Conservation (phyloP, 352 stramenopile species). For the Pythium graminicola region DNA sequence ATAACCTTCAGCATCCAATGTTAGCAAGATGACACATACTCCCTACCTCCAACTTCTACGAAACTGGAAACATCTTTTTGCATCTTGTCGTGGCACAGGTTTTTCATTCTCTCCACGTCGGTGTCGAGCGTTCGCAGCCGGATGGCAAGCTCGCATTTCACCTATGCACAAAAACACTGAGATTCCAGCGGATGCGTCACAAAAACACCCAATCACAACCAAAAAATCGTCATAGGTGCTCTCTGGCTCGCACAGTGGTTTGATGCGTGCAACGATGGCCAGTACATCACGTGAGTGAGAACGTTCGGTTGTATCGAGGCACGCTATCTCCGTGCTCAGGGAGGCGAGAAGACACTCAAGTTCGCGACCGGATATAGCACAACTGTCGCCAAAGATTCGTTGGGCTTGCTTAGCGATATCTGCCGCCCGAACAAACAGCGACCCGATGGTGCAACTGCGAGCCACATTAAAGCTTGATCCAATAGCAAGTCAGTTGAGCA, state of each 20-base stretch:
- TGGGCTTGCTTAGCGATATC: slow-evolving; percentile 43
- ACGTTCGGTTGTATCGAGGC: slow-evolving; percentile 41
- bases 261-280: slow-evolving; percentile 35
- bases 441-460: slow-evolving; percentile 41
- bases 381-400: slow-evolving; percentile 35
- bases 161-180: slow-evolving; percentile 19
- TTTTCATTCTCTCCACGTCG: slow-evolving; percentile 43
- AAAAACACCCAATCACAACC: slow-evolving; percentile 11
- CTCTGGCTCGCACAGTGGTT: slow-evolving; percentile 13
- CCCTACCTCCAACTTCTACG: slow-evolving; percentile 47
- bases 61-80: slow-evolving; percentile 28
- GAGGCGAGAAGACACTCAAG: slow-evolving; percentile 51
- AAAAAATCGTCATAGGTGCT: slow-evolving; percentile 29
- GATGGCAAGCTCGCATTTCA: slow-evolving; percentile 40
- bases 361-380: slow-evolving; percentile 28
- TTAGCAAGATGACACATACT: background rate
- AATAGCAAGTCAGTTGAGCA: no score
- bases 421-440: slow-evolving; percentile 51
- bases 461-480: slow-evolving; percentile 65
- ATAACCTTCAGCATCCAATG: background rate
- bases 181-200: background rate
- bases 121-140: slow-evolving; percentile 56
- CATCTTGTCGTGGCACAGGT: slow-evolving; percentile 43
- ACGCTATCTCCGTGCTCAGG: slow-evolving; percentile 46
- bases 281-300: slow-evolving; percentile 32